These are phyloP conservation scores for Pezicula radicicola DNA, from an alignment of 2,329 filamentous ascomycete species.

Conservation along the genomic window DNA sequence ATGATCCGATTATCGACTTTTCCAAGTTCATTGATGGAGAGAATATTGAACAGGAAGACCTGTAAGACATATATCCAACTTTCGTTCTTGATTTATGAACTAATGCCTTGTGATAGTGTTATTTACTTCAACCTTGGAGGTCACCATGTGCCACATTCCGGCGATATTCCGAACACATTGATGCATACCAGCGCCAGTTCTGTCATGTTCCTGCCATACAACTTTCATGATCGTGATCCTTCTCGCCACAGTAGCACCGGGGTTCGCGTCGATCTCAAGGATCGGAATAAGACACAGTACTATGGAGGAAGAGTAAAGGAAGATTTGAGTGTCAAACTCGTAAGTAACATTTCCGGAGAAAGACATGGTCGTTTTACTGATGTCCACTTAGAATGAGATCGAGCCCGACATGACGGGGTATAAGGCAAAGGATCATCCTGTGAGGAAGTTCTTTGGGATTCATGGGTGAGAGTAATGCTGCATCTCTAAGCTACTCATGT, in stretches of 20 bases:
- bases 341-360: background rate
- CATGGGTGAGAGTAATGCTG: background rate
- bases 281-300: conserved; percentile 1
- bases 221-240: conserved; percentile 3
- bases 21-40: conserved; percentile 44
- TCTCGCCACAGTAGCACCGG: background rate
- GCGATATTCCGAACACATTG: conserved; percentile 51
- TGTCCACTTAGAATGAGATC: background rate
- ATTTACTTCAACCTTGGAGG: conserved; percentile 54
- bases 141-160: conserved; percentile 53
- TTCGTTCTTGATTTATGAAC: background rate
- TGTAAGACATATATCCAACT: background rate
- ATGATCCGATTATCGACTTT: conserved; percentile 49
- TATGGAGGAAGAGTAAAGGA: conserved; percentile 2
- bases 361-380: background rate
- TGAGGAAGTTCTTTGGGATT: background rate
- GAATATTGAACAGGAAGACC: conserved; percentile 38
- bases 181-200: conserved; percentile 3
- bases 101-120: conserved; percentile 25
- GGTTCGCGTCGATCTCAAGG: background rate
- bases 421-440: background rate
- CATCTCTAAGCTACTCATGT: too few relatives aligned
- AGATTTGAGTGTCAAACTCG: background rate
- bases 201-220: conserved; percentile 4
- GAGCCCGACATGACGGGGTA: background rate